phyloP scores from a whole-genome alignment of 129 eudicot species.

The Lactuca sativa region DNA sequence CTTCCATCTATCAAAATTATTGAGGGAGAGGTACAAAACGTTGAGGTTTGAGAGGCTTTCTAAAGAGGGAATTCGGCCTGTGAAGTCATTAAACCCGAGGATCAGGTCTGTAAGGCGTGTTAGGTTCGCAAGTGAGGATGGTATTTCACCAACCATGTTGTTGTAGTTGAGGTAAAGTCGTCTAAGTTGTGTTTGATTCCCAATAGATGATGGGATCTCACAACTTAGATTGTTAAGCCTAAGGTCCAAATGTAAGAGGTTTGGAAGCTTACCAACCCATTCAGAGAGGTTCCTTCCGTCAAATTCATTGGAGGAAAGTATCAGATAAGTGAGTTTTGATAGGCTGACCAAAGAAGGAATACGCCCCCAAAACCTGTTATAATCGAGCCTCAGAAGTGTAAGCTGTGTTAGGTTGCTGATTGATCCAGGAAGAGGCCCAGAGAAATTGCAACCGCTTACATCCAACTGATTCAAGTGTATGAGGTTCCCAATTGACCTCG shows the following conservation, averaged over 20 bases:
- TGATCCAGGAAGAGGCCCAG: slow-evolving; percentile 32
- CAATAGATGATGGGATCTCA: slow-evolving; percentile 22
- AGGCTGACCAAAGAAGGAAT: slow-evolving; percentile 18
- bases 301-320: neutral
- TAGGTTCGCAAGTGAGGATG: slow-evolving; percentile 21
- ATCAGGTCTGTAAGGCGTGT: slow-evolving; percentile 12
- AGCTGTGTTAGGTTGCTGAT: slow-evolving; percentile 33
- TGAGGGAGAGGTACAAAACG: neutral
- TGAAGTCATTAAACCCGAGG: neutral
- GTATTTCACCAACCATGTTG: slow-evolving; percentile 21
- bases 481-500: slow-evolving; percentile 36
- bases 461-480: slow-evolving; percentile 8
- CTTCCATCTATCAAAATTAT: slow-evolving; percentile 15
- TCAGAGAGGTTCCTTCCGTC: slow-evolving; percentile 10
- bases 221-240: slow-evolving; percentile 5
- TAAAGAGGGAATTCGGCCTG: slow-evolving; percentile 18
- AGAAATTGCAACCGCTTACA: slow-evolving; percentile 7
- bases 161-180: neutral
- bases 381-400: neutral
- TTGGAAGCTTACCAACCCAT: slow-evolving; percentile 22
- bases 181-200: slow-evolving; percentile 24
- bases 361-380: slow-evolving; percentile 3
- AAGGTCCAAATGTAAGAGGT: slow-evolving; percentile 15
- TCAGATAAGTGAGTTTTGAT: slow-evolving; percentile 21
- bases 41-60: slow-evolving; percentile 17